Evolutionary conservation across 768 basidiomycete species (phyloP), one percentile per base, ranked within the genome.

Genomic region (Daedaleopsis nitida): DNA sequence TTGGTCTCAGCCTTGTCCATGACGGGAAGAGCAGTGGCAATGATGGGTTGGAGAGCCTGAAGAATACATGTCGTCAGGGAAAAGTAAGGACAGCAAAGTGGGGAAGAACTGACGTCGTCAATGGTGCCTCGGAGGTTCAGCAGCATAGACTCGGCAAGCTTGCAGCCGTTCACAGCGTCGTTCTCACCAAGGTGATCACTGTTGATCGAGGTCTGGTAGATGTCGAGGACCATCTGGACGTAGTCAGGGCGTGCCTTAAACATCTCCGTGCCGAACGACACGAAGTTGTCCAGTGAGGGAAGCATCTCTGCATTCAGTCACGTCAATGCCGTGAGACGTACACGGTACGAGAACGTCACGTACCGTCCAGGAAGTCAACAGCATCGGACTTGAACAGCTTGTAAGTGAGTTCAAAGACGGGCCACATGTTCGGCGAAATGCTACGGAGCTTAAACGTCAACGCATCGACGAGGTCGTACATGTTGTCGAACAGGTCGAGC

Each of bases 391-490:
- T 93, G 86, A 96, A 92, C 19, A 91, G 76, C 52, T 81, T 80
- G 74, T 93, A 94, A 0, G 90, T 94, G 64, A 86, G 74, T 75
- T 94, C 92, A 63, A 92, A 92, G 38, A 96, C 80, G 11, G 85
- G 87, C 94, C 94, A 96, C 88, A 96, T 88, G 66, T 80, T 83
- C 0, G 90, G 86, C 42, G 90, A 85, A 68, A 96, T 87, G 56
- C 80, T 72, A 63, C 86, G 84, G 58, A 89, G 81, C 73, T 87
- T 91, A 81, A 92, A 96, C 0, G 92, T 92, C 59, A 96, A 76
- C 63, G 80, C 89, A 68, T 96, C 94, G 52, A 93, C 84, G 54
- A 96, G 76, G 65, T 94, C 92, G 71, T 88, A 94, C 79, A 91
- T 85, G 70, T 92, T 90, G 74, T 94, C 93, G 69, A 92, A 88